These are phyloP conservation scores for Metarhizium anisopliae DNA, from an alignment of 2,329 filamentous ascomycete genomes.

Conservation along the genomic window DNA sequence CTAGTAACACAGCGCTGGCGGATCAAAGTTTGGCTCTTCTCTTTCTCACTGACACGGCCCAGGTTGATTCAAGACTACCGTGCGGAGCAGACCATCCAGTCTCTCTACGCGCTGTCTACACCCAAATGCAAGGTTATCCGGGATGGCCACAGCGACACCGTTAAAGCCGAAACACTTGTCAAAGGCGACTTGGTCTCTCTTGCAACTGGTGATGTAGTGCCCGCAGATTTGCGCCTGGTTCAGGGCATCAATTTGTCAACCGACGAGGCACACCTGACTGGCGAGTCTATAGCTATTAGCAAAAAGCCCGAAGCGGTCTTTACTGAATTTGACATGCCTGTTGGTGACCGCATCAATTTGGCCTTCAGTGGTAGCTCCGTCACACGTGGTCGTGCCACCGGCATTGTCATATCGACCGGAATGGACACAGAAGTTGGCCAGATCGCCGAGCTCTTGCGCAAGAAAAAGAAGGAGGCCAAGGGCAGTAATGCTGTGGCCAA, in stretches of 20 bases:
- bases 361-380: constrained; percentile 65
- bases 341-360: constrained; percentile 63
- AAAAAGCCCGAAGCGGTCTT: constrained; percentile 53
- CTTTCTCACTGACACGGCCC: background rate
- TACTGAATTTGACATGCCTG: constrained; percentile 43
- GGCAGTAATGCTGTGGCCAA: constrained; percentile 33
- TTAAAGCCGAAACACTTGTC: constrained; percentile 50
- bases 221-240: constrained; percentile 57
- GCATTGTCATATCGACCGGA: constrained; percentile 60
- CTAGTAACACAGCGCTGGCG: background rate
- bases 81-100: constrained; percentile 54
- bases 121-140: constrained; percentile 52
- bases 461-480: constrained; percentile 36
- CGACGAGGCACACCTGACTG: constrained; percentile 67
- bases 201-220: constrained; percentile 58
- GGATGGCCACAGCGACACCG: constrained; percentile 38
- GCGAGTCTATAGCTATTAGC: constrained; percentile 61
- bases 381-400: constrained; percentile 59
- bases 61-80: constrained; percentile 53
- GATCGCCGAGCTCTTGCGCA: constrained; percentile 61
- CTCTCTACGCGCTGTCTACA: constrained; percentile 47
- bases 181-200: constrained; percentile 57
- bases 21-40: background rate
- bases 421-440: constrained; percentile 69
- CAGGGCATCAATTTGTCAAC: constrained; percentile 65